Base-by-base conservation (phyloP, 2,329 filamentous ascomycete genomes). In the Botrytis porri region DNA sequence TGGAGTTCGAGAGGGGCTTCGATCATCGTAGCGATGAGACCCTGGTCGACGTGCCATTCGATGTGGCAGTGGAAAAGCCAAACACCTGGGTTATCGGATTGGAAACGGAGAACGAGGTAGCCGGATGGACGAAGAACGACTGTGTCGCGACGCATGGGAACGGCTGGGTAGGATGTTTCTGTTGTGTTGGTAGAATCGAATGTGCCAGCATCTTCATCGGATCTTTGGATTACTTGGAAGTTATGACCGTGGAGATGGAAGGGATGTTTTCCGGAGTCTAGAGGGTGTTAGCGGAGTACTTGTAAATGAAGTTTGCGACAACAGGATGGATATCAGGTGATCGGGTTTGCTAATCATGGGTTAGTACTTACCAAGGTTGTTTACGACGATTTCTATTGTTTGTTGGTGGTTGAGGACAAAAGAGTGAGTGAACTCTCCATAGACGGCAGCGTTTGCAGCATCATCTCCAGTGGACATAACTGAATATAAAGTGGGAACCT, bases 41-140 rank as follows among this genome's bases (percentile, higher is more conserved):
- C 92, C 4, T 88, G 89, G 1, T 86, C 83, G 73, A 93, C 84
- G 79, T 94, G 92, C 91, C 91, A 95, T 79, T 93, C 91, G 70
- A 95, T 91, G 80, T 95, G 93, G 82, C 92, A 95, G 82, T 94
- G 92, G 83, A 94, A 92, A 6, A 92, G 81, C 90, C 90, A 92
- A 35, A 92, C 84, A 78, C 90, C 90, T 18, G 91, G 89, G 76
- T 93, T 93, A 78, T 92, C 86, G 1, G 90, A 88, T 73, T 84
- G 83, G 82, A 91, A 92, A n/a, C 89, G 85, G 35, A 95, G 79
- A 18, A 94, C 88, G 37, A 92, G 86, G 80, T 92, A 89, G 0
- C 92, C 91, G 45, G 88, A 85, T 0, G 90, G 90, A 32, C 86
- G 86, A 0, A 94, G 82, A 3, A 91, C 86, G 0, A 92, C 82